Evolutionary conservation across 1,139 yeast genomes (phyloP), one percentile per base, ranked within the genome.

Genomic region (Blastobotrys malaysiensis): DNA sequence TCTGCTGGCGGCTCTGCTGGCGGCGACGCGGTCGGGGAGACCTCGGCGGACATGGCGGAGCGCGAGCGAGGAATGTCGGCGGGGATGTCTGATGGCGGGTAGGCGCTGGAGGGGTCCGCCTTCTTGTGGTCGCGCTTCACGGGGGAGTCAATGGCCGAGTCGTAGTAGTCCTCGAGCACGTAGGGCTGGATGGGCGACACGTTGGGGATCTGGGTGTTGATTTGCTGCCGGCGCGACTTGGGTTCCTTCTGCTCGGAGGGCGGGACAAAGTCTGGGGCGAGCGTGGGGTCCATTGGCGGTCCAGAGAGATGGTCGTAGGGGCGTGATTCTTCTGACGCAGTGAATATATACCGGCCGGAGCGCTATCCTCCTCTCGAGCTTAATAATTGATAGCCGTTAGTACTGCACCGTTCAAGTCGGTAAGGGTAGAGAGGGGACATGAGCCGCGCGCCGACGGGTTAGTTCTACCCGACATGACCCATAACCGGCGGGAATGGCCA

Each of bases 161-260:
- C 46, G 24, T 88, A 82, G 65, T 80, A 75, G 65, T 88, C 96
- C 1, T 91, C 96, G 57, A 88, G 71, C 11, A 86, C 95, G 55
- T 79, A 79, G 3, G 88, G 90, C 56, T 77, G 80, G 56, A 88
- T 87, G 1, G 96, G 96, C 52, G 81, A 81, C 54, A 84, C 81
- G 57, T 79, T 77, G 1, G 96, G 96, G 63, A 89, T 89, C 58
- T 80, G 76, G 2, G 84, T 83, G 13, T 83, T 77, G 2, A 79
- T 72, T 4, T 90, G 81, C 6, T 93, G 91, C 63, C 56, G 53
- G 39, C 63, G 58, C 22, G 59, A 58, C 63, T 55, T 58, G 20
- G 55, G 48, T 21, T 58, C 54, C 9, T 57, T 52, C 57, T 60
- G 63, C 54, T 69, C 65, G 27, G 68, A 63, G 3, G 75, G 75